A percentile compares a stretch with the other conserved stretches of the same genome.
Evolutionary conservation across 495 filamentous ascomycete genomes (phyloP).

Genomic region (Rusavskia elegans): DNA sequence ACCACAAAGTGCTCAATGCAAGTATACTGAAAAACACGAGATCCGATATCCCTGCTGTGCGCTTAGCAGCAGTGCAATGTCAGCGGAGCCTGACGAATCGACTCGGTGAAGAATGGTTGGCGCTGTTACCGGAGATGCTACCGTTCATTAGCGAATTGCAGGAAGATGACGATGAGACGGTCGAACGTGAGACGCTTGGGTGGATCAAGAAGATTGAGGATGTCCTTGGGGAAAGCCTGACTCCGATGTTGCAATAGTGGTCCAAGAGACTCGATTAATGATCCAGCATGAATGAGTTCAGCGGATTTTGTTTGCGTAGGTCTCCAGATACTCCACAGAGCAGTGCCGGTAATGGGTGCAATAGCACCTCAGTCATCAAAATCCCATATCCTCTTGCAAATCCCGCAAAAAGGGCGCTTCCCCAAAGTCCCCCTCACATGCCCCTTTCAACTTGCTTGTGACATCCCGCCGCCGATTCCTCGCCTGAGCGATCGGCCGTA

Average conservation of each 20-base stretch:
- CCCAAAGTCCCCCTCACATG: conserved; percentile 8
- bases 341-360: too few species aligned
- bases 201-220: conserved; percentile 82
- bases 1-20: conserved; percentile 74
- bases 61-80: conserved; percentile 64
- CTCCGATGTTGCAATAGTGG: conserved; percentile 68
- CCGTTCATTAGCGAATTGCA: conserved; percentile 85
- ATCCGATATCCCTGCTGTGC: conserved; percentile 44
- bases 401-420: conserved; percentile 9
- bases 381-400: neutral
- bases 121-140: conserved; percentile 80
- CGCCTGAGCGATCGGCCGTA: neutral
- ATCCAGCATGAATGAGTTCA: too few species aligned
- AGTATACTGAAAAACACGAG: conserved; percentile 59
- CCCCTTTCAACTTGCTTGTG: neutral
- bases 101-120: conserved; percentile 84
- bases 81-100: conserved; percentile 61
- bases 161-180: conserved; percentile 87
- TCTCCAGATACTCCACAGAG: too few species aligned
- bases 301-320: too few species aligned
- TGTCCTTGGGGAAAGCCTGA: conserved; percentile 72
- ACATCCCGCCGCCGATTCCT: neutral
- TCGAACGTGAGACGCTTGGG: conserved; percentile 71
- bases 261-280: too few species aligned
- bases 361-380: too few species aligned